Percentiles rank a stretch among this genome's conserved stretches.
phyloP scores from a whole-genome alignment of 352 stramenopile species.

The Phytophthora idaei region DNA sequence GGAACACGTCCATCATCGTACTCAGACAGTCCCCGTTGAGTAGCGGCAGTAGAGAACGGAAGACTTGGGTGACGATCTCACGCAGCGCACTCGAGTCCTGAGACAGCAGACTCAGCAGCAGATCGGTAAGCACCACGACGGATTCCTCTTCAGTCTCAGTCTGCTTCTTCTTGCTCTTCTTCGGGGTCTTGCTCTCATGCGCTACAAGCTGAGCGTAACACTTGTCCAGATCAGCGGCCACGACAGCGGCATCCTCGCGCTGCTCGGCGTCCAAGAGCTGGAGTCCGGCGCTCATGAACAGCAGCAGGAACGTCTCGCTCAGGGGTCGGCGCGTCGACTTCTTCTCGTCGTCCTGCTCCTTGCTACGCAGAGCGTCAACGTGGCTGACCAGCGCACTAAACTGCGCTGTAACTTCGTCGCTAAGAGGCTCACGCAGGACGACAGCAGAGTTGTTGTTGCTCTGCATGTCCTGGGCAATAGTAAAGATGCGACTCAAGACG shows the following conservation, averaged over 20 bases:
- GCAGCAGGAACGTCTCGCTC: slow-evolving; percentile 65
- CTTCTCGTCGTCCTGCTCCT: slow-evolving; percentile 39
- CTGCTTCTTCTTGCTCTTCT: slow-evolving; percentile 45
- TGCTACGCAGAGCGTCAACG: slow-evolving; percentile 42
- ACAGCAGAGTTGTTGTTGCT: slow-evolving; percentile 19
- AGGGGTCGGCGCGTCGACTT: slow-evolving; percentile 43
- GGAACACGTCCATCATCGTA: slow-evolving; percentile 76
- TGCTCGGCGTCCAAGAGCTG: slow-evolving; percentile 75
- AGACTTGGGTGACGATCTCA: slow-evolving; percentile 84
- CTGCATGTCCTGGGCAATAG: slow-evolving; percentile 47
- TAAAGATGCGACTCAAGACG: slow-evolving; percentile 57
- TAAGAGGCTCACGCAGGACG: slow-evolving; percentile 49
- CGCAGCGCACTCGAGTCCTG: slow-evolving; percentile 86
- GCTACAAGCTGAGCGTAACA: slow-evolving; percentile 67
- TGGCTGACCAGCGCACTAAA: slow-evolving; percentile 27
- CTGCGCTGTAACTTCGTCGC: slow-evolving; percentile 34
- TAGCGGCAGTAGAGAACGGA: slow-evolving; percentile 74
- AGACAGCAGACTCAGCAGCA: slow-evolving; percentile 82
- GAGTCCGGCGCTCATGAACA: slow-evolving; percentile 78
- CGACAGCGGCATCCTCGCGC: slow-evolving; percentile 59
- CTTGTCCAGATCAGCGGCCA: slow-evolving; percentile 70
- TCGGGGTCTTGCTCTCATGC: slow-evolving; percentile 18
- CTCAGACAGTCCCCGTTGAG: slow-evolving; percentile 64
- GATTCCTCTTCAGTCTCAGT: slow-evolving; percentile 46
- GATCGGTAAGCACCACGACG: slow-evolving; percentile 80